Evolutionary conservation across 176 grass and related monocot species (phyloP), one percentile per base, ranked within the genome.

Genomic region (Guadua angustifolia): DNA sequence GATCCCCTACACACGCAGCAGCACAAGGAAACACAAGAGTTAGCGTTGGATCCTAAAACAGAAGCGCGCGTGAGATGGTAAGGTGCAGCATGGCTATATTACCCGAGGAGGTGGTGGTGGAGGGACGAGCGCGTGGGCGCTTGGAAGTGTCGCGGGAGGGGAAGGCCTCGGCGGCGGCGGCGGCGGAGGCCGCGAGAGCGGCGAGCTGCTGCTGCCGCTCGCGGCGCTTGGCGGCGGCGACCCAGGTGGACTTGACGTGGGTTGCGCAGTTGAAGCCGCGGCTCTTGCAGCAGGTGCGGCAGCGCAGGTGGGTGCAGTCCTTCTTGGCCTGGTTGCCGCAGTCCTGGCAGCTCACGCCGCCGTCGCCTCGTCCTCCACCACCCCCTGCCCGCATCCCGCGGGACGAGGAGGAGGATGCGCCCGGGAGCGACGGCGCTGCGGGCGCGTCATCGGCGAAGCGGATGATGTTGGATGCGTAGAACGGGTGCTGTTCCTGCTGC

Each of bases 311-410:
- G 2, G 18, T 17, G 80, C 96, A 98, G 82, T 98, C 96, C 35
- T 98, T 98, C 91, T 98, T 98, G 7, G 96, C 93, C 83, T 98
- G 93, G 88, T 98, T 98, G 18, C 96, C 96, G 84, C 96, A 98
- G 74, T 98, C 96, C 89, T 98, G 93, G 83, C 96, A 98, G 87
- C 89, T 98, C 12, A 93, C 86, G 4, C 88, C 88, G 3, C 70
- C 69, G 5, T 60, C 24, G 4, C 43, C 56, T 0, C 65, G 65
- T 3, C 80, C 56, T 0, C 57, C 70, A 2, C 76, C 82, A 1
- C 68, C 71, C 0, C 43, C 36, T 0, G 72, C 47, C 1, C 73
- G 58, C 7, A 73, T 64, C 4, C 88, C 82, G 18, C 79, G 80
- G 16, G 85, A 88, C 15, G 81, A 87, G 0, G 83, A 84, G 0